Evolutionary conservation across 306 rosid species (phyloP).

Genomic region (Dalbergia cochinchinensis): DNA sequence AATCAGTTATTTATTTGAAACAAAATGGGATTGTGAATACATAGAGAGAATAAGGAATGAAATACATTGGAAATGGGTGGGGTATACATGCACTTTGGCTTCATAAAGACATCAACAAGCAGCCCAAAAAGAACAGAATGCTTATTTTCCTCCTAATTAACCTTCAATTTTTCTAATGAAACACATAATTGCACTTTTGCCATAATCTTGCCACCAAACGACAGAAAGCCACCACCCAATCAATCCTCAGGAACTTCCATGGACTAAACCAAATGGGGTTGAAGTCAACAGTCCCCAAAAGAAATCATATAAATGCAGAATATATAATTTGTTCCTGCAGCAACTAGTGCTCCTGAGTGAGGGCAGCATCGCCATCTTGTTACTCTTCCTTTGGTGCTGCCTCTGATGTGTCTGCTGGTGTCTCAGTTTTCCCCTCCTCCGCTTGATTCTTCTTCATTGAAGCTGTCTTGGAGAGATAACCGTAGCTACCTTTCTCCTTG

Average conservation of each 20-base stretch:
- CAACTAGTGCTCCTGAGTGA: constrained; percentile 38
- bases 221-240: background rate
- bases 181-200: background rate
- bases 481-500: constrained; percentile 85
- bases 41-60: background rate
- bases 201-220: background rate
- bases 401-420: background rate
- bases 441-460: constrained; percentile 55
- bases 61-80: background rate
- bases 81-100: background rate
- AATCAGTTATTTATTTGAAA: background rate
- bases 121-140: constrained; percentile 9
- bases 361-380: background rate
- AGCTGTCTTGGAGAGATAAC: constrained; percentile 61
- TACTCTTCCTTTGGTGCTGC: constrained; percentile 13
- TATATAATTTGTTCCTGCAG: background rate
- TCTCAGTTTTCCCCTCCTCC: constrained; percentile 10
- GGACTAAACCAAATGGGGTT: constrained; percentile 15
- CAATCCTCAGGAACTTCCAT: background rate
- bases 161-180: background rate
- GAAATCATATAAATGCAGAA: background rate
- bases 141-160: background rate
- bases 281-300: background rate
- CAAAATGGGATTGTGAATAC: background rate
- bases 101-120: background rate